Evolutionary conservation across 208 protist species (phyloP), one percentile per base, ranked within the genome.

Genomic region (Wallacemonas sp.): DNA sequence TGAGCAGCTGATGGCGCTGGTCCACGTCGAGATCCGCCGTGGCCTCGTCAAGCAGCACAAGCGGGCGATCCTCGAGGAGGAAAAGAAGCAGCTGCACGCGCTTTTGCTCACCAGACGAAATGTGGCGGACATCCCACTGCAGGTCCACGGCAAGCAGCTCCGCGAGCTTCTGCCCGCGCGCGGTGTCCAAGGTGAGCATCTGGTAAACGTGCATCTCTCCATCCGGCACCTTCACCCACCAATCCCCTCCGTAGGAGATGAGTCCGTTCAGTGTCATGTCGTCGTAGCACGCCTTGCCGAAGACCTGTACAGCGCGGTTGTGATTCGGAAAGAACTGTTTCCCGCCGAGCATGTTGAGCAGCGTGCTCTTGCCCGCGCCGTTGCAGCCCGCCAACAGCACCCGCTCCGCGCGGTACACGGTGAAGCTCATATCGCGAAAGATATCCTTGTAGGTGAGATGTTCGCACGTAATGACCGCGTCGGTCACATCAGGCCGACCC

Each of bases 341-440:
- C 21, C 94, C 93, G 15, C 80, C 87, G 15, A 98, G 66, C 59
- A 98, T 92, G 59, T 94, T 96, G 41, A 98, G 80, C 30, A 98
- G 78, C 15, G 95, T 98, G 17, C 82, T 90, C 68, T 98, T 98
- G 47, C 97, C 97, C 6, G 86, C 56, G 31, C 97, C 97, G 83
- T 99, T 99, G 54, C 86, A 84, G 41, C 97, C 97, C 34, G 96
- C 91, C n/a, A 99, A 62, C 33, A 97, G 66, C 38, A 86, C 72
- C 21, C 89, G 89, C 39, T 83, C 77, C 15, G 86, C 89, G 15
- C 72, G 70, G 53, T 62, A 72, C 1, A 94, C 59, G 55, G 58
- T 68, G 61, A 94, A 90, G 9, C 61, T 62, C 66, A 91, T 62
- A 38, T 78, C 45, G 30, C 26, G 2, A 63, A 94, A 94, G 9